These are phyloP conservation scores for Silene noctiflora DNA, from an alignment of 179 eudicot species.

Conservation along the genomic window DNA sequence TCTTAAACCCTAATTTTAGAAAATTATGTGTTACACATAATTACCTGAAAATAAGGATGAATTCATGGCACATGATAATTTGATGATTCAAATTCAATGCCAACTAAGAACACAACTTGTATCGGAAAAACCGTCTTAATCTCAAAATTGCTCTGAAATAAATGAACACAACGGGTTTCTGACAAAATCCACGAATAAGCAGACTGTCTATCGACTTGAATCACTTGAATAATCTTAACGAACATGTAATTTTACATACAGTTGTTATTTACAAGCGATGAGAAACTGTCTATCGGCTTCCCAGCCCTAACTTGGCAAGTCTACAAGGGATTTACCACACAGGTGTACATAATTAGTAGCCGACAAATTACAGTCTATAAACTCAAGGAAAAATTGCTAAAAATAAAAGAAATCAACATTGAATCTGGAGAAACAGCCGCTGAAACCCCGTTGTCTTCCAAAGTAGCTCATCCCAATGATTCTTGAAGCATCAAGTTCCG, in stretches of 20 bases:
- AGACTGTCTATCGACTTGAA: not conserved
- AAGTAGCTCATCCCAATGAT: too few species aligned
- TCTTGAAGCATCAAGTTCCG: too few species aligned
- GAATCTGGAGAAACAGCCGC: too few species aligned
- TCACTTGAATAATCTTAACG: not conserved
- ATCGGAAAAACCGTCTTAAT: too few species aligned
- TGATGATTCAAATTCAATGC: not conserved
- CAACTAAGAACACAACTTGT: not conserved
- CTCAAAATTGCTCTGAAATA: too few species aligned
- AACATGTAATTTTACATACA: not conserved
- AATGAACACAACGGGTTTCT: not conserved
- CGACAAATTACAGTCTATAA: not conserved
- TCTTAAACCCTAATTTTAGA: slow-evolving; percentile 15
- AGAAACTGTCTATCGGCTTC: not conserved
- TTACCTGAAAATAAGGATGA: not conserved
- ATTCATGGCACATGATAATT: not conserved
- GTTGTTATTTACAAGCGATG: slow-evolving; percentile 12
- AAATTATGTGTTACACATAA: not conserved
- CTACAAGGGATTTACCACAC: not conserved
- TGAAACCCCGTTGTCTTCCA: too few species aligned
- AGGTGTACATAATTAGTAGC: not conserved
- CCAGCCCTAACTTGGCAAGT: not conserved
- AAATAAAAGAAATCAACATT: too few species aligned
- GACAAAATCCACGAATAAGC: not conserved
- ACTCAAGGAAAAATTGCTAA: not conserved